Percentiles rank a stretch among this genome's conserved stretches.
Evolutionary conservation across 169 alveolate genomes (phyloP).

Genomic region (Plasmodium vinckei): DNA sequence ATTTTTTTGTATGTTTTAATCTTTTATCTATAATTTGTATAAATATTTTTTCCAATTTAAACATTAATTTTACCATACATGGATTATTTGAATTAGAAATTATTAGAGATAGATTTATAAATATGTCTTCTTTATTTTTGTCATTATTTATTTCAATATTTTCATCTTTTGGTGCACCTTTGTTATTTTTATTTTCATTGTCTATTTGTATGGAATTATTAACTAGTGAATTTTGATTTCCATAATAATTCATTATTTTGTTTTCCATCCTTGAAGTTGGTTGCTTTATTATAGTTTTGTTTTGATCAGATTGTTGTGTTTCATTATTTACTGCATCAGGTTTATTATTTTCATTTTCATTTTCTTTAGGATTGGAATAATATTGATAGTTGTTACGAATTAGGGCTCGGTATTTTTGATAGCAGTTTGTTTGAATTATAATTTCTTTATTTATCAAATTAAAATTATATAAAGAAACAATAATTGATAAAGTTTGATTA

Average conservation of each 20-base stretch:
- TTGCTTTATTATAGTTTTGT: background rate
- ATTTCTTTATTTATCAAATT: conserved; percentile 70
- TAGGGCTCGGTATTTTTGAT: conserved; percentile 2
- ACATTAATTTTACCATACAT: conserved; percentile 73
- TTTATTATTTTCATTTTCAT: background rate
- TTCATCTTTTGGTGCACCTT: background rate
- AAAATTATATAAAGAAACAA: conserved; percentile 62
- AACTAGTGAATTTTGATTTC: conserved; percentile 24
- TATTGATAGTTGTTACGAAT: background rate
- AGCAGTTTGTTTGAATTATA: conserved; percentile 33
- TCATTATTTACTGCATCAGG: background rate
- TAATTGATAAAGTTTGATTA: conserved; percentile 33
- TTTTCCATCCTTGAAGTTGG: background rate
- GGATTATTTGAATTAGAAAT: conserved; percentile 66
- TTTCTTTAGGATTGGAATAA: background rate
- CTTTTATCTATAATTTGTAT: conserved; percentile 60
- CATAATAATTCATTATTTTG: conserved; percentile 36
- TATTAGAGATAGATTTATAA: conserved; percentile 42
- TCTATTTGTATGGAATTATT: background rate
- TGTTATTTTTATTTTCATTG: background rate
- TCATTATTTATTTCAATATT: background rate
- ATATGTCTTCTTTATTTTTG: conserved; percentile 13
- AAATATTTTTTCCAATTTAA: conserved; percentile 55
- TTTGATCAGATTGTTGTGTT: background rate
- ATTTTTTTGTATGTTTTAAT: conserved; percentile 38